Percentiles rank a stretch among this genome's conserved stretches.
Evolutionary conservation across 83 land plant genomes (phyloP).

Genomic region (Diphasiastrum complanatum): DNA sequence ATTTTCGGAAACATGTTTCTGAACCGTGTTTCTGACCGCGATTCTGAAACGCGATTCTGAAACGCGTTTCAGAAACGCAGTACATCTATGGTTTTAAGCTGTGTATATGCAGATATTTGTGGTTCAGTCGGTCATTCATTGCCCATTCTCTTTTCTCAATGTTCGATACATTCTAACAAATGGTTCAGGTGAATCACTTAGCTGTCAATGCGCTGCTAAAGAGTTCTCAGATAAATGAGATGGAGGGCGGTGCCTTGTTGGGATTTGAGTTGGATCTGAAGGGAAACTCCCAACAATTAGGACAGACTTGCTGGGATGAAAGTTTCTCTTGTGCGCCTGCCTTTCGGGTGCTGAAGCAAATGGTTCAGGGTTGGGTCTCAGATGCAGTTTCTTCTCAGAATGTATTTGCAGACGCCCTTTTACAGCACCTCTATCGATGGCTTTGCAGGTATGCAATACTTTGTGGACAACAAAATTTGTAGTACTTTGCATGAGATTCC

Average conservation of each 20-base stretch:
- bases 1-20: too few species aligned
- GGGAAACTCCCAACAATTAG: conserved; percentile 24
- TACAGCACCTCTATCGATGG: conserved; percentile 95
- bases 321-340: conserved; percentile 71
- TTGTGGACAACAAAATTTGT: not conserved
- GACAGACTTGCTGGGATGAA: conserved; percentile 60
- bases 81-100: too few species aligned
- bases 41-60: too few species aligned
- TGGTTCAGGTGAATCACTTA: conserved; percentile 75
- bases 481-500: too few species aligned
- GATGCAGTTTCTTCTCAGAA: conserved; percentile 93
- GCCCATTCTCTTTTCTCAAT: too few species aligned
- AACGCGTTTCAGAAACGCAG: too few species aligned
- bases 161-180: not conserved
- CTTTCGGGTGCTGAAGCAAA: conserved; percentile 82
- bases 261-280: conserved; percentile 55
- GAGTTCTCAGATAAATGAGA: conserved; percentile 86
- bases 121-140: too few species aligned
- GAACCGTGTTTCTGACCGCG: too few species aligned
- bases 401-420: conserved; percentile 80
- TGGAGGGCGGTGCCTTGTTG: conserved; percentile 82
- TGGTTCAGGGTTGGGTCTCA: conserved; percentile 77
- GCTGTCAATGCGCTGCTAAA: conserved; percentile 90
- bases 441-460: conserved; percentile 65
- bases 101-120: too few species aligned